Evolutionary conservation across 768 basidiomycete genomes (phyloP).

Genomic region (Podaxis carcinomalis): DNA sequence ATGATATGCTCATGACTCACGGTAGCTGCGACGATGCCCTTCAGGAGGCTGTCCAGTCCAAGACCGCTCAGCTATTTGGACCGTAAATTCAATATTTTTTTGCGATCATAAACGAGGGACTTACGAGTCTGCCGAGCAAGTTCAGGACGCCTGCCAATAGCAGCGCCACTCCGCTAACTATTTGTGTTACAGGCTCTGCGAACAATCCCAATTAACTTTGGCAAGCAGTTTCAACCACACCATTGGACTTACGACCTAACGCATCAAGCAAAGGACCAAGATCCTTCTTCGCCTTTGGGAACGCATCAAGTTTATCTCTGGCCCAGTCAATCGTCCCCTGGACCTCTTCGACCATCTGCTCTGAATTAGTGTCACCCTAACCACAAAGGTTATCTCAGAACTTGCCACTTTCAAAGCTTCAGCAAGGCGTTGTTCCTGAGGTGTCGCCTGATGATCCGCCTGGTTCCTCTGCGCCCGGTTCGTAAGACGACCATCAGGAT

Average conservation of each 20-base stretch:
- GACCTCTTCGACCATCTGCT: constrained; percentile 31
- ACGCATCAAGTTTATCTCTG: constrained; percentile 28
- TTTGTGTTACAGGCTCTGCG: constrained; percentile 32
- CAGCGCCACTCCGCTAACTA: constrained; percentile 32
- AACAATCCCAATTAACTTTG: neutral
- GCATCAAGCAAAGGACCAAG: constrained; percentile 35
- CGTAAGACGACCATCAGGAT: constrained; percentile 30
- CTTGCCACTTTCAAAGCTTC: constrained; percentile 32
- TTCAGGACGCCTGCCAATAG: constrained; percentile 33
- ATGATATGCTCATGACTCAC: constrained; percentile 9
- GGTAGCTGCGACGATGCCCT: constrained; percentile 28
- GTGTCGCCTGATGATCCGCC: constrained; percentile 31
- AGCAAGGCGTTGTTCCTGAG: constrained; percentile 34
- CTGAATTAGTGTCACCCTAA: neutral
- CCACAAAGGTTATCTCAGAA: neutral
- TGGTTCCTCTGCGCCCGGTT: constrained; percentile 30
- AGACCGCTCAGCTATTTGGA: constrained; percentile 22
- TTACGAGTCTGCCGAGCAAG: constrained; percentile 26
- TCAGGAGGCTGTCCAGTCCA: constrained; percentile 27
- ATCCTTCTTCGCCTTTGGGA: constrained; percentile 34
- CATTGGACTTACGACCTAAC: constrained; percentile 24
- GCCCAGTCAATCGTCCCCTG: constrained; percentile 36
- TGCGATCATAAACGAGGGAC: neutral
- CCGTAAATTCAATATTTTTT: neutral
- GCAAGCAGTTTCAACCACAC: neutral